Conservation (phyloP, 192 early-diverging fungal genomes). For the Geosiphon pyriformis region DNA sequence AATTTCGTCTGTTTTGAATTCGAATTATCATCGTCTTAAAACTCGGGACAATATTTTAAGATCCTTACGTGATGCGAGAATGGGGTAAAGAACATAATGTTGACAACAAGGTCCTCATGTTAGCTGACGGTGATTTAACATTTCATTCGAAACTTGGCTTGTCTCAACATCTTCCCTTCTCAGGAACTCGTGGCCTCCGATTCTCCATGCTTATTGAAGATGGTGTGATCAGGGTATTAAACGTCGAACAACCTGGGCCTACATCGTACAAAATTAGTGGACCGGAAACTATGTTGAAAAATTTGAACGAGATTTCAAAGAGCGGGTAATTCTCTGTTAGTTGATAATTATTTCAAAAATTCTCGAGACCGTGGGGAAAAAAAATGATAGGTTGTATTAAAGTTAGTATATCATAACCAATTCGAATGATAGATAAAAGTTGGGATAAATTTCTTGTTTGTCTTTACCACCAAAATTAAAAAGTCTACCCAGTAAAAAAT, state of each 20-base stretch:
- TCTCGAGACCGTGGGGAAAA: too few species aligned
- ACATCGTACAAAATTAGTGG: conserved; percentile 13
- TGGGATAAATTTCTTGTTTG: too few species aligned
- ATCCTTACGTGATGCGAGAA: conserved; percentile 24
- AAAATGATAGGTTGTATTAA: too few species aligned
- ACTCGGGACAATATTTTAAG: neutral
- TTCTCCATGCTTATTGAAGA: conserved; percentile 23
- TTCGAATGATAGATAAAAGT: too few species aligned
- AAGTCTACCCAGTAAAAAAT: too few species aligned
- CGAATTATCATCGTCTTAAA: too few species aligned
- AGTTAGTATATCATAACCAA: too few species aligned
- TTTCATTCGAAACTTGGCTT: conserved; percentile 14
- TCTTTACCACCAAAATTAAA: too few species aligned
- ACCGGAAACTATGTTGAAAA: conserved; percentile 21
- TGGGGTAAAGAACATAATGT: conserved; percentile 5
- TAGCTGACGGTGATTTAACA: conserved; percentile 9
- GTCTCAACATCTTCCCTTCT: conserved; percentile 12
- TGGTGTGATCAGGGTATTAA: conserved; percentile 23
- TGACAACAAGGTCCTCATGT: conserved; percentile 11
- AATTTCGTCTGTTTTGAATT: too few species aligned
- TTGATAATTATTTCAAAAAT: too few species aligned
- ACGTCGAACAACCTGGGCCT: conserved; percentile 22
- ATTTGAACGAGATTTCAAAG: conserved; percentile 8
- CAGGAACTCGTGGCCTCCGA: conserved; percentile 14
- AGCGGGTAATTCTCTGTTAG: too few species aligned